phyloP scores from a whole-genome alignment of 768 basidiomycete species.

The Cantharellus cinnabarinus region DNA sequence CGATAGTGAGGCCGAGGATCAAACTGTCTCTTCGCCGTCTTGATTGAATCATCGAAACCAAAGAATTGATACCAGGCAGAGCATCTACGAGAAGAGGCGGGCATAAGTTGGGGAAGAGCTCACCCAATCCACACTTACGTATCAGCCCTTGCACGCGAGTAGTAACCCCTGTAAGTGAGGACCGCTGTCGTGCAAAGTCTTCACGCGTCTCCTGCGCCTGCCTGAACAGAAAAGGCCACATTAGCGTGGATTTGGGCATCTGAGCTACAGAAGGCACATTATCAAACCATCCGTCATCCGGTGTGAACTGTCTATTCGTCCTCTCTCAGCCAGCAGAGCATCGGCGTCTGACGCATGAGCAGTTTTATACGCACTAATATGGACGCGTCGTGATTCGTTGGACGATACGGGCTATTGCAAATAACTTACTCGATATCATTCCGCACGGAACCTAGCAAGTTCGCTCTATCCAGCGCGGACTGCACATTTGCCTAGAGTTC shows the following conservation, averaged over 20 bases:
- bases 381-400: neutral
- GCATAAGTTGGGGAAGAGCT: neutral
- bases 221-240: slow-evolving; percentile 21
- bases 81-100: slow-evolving; percentile 28
- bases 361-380: slow-evolving; percentile 57
- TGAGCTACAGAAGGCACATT: slow-evolving; percentile 31
- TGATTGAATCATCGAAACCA: slow-evolving; percentile 82
- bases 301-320: slow-evolving; percentile 81
- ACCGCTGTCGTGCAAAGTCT: slow-evolving; percentile 71
- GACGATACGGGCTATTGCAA: neutral
- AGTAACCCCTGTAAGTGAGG: slow-evolving; percentile 58
- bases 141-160: slow-evolving; percentile 66
- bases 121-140: slow-evolving; percentile 27
- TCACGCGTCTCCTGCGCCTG: slow-evolving; percentile 95
- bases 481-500: slow-evolving; percentile 47
- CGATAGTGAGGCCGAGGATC: slow-evolving; percentile 75
- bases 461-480: slow-evolving; percentile 66
- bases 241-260: no score
- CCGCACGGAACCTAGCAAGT: slow-evolving; percentile 72
- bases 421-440: slow-evolving; percentile 79
- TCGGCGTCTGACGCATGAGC: slow-evolving; percentile 56
- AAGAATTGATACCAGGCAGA: slow-evolving; percentile 85
- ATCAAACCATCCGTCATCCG: slow-evolving; percentile 85
- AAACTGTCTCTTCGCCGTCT: slow-evolving; percentile 76
- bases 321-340: slow-evolving; percentile 67